Percentiles rank a stretch among this genome's conserved stretches.
These are phyloP conservation scores for Fraxinus albicans DNA, from an alignment of 305 asterid species.

Conservation along the genomic window DNA sequence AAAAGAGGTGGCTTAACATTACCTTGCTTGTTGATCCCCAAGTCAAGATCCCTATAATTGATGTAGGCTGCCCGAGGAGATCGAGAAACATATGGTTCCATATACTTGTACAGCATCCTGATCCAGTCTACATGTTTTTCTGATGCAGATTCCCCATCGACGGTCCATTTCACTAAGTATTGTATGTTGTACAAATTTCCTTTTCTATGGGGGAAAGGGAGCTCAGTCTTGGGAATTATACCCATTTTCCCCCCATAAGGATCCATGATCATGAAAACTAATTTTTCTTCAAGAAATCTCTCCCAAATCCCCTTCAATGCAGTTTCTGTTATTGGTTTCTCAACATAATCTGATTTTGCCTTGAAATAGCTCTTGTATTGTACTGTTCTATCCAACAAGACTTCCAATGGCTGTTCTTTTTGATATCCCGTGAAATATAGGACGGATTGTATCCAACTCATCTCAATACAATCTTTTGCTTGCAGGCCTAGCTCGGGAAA, in stretches of 20 bases:
- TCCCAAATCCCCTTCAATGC: slow-evolving; percentile 28
- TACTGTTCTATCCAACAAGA: slow-evolving; percentile 29
- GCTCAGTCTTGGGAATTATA: slow-evolving; percentile 23
- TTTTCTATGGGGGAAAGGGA: slow-evolving; percentile 52
- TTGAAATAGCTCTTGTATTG: slow-evolving; percentile 36
- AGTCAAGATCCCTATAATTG: slow-evolving; percentile 51
- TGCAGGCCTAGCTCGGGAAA: slow-evolving; percentile 40
- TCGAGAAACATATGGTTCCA: slow-evolving; percentile 36
- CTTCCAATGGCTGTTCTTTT: slow-evolving; percentile 18
- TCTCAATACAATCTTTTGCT: slow-evolving; percentile 31
- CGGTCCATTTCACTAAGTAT: slow-evolving; percentile 47
- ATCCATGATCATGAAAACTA: slow-evolving; percentile 34
- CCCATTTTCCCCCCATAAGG: slow-evolving; percentile 57
- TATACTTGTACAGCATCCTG: slow-evolving; percentile 22
- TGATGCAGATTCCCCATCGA: slow-evolving; percentile 19
- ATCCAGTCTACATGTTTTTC: slow-evolving; percentile 42
- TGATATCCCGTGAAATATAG: slow-evolving; percentile 29
- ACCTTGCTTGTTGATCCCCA: slow-evolving; percentile 29
- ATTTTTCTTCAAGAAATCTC: slow-evolving; percentile 27
- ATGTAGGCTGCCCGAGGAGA: slow-evolving; percentile 38
- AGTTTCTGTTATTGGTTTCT: slow-evolving; percentile 26
- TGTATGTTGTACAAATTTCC: slow-evolving; percentile 43
- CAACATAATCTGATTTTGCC: slow-evolving; percentile 46
- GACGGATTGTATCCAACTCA: slow-evolving; percentile 49
- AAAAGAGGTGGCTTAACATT: not conserved